Evolutionary conservation across 176 grass and related monocot genomes (phyloP), one percentile per base, ranked within the genome.

Genomic region (Hyparrhenia diplandra): DNA sequence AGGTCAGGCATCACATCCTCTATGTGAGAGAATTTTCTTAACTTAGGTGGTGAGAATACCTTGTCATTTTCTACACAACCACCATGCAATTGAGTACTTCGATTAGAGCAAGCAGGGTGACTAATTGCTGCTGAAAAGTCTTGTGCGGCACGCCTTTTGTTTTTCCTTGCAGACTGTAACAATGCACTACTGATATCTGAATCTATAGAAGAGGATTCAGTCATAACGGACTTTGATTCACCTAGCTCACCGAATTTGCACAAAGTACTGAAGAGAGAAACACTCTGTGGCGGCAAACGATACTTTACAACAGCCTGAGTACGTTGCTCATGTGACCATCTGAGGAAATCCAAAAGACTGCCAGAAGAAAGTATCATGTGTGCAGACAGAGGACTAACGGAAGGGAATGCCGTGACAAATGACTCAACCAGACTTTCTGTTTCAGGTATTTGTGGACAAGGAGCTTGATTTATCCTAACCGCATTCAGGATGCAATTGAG

Each of bases 401-500:
- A 98, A 81, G 92, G 96, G 67, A 98, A 95, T 84, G 86, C 89
- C 55, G 90, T 90, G 85, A 98, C 79, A 84, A 98, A 98, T 52
- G 92, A 91, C 89, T 98, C 92, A 64, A 78, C 87, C 64, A 95
- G 70, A 75, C 84, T 91, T 91, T 95, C 90, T 20, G 85, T 89
- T 85, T 98, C 96, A 57, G 88, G 75, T 85, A 95, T 82, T 40
- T 78, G 60, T 69, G 88, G 88, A 87, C 64, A 88, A 55, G 86
- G 86, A 76, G 60, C 84, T 70, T 55, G 73, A 78, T 80, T 73
- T 67, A 83, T 87, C 39, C 76, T 89, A 35, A 77, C 59, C 13
- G 60, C 73, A 79, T 85, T 91, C 64, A 52, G 88, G 77, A 95
- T 91, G 79, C 92, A 93, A 76, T 74, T 86, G 30, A 93, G 83